Conservation (phyloP, 805 yeast species). For the Lipomyces mesembrius region DNA sequence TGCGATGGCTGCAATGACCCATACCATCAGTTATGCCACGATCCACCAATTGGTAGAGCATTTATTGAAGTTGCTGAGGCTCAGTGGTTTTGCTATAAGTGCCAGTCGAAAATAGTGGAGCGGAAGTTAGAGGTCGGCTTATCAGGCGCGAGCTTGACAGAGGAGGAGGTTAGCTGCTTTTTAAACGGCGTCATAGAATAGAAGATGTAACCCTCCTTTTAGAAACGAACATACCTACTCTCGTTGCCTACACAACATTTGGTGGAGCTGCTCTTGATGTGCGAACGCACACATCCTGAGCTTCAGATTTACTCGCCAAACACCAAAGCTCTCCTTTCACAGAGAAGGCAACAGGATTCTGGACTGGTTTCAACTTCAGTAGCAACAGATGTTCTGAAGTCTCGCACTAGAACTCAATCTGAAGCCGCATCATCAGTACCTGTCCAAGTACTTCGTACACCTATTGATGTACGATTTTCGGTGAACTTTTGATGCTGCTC, state of each 20-base stretch:
- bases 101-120: slow-evolving; percentile 46
- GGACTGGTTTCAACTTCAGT: neutral
- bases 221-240: slow-evolving; percentile 47
- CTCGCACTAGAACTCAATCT: neutral
- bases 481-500: slow-evolving; percentile 44
- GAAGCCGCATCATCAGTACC: neutral
- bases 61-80: slow-evolving; percentile 50
- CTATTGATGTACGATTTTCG: slow-evolving; percentile 41
- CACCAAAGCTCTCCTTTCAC: slow-evolving; percentile 40
- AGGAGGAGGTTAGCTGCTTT: slow-evolving; percentile 39
- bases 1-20: slow-evolving; percentile 51
- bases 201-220: neutral
- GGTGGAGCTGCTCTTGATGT: slow-evolving; percentile 48
- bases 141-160: slow-evolving; percentile 45
- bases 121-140: slow-evolving; percentile 48
- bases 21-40: slow-evolving; percentile 50
- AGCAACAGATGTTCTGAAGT: neutral
- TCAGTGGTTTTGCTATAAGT: slow-evolving; percentile 49
- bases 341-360: slow-evolving; percentile 11
- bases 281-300: slow-evolving; percentile 47
- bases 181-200: neutral
- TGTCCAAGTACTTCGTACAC: neutral
- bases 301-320: slow-evolving; percentile 49
- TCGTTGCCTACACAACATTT: slow-evolving; percentile 49
- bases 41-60: slow-evolving; percentile 48